Evolutionary conservation across 2,329 filamentous ascomycete genomes (phyloP).

Genomic region (Ceratocystis variospora): DNA sequence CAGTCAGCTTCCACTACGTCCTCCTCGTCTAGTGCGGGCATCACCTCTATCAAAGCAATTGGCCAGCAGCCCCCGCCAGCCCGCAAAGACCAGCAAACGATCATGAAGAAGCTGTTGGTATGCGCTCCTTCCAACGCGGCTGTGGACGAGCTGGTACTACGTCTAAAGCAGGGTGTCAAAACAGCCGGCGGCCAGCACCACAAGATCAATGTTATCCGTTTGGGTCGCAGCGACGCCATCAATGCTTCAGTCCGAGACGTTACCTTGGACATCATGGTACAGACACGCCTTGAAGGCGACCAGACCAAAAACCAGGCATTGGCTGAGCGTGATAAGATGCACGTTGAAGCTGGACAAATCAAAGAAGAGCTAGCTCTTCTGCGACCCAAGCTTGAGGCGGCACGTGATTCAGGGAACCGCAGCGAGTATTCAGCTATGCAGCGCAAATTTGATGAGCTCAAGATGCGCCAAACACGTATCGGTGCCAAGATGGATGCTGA

Average conservation of each 20-base stretch:
- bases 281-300: slow-evolving; percentile 51
- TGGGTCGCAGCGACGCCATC: slow-evolving; percentile 85
- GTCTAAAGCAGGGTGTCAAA: slow-evolving; percentile 76
- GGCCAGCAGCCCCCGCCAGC: neutral
- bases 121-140: slow-evolving; percentile 98
- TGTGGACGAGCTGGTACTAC: slow-evolving; percentile 87
- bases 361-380: slow-evolving; percentile 57
- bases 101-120: slow-evolving; percentile 71
- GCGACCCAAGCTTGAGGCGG: slow-evolving; percentile 57
- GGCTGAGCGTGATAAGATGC: slow-evolving; percentile 44
- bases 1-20: slow-evolving; percentile 22
- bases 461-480: slow-evolving; percentile 57
- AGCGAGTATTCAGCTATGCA: slow-evolving; percentile 43
- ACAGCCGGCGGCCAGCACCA: slow-evolving; percentile 57
- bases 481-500: slow-evolving; percentile 74
- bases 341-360: slow-evolving; percentile 50
- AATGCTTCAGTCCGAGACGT: slow-evolving; percentile 81
- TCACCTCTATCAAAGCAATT: slow-evolving; percentile 14
- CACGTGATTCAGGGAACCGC: slow-evolving; percentile 41
- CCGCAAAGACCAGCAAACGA: slow-evolving; percentile 7
- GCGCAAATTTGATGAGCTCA: slow-evolving; percentile 63
- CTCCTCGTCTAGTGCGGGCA: neutral
- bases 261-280: slow-evolving; percentile 83
- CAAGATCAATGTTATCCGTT: slow-evolving; percentile 73
- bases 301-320: slow-evolving; percentile 44